phyloP scores from a whole-genome alignment of 2,329 filamentous ascomycete genomes.

The Hymenotorrendiella dingleyae region DNA sequence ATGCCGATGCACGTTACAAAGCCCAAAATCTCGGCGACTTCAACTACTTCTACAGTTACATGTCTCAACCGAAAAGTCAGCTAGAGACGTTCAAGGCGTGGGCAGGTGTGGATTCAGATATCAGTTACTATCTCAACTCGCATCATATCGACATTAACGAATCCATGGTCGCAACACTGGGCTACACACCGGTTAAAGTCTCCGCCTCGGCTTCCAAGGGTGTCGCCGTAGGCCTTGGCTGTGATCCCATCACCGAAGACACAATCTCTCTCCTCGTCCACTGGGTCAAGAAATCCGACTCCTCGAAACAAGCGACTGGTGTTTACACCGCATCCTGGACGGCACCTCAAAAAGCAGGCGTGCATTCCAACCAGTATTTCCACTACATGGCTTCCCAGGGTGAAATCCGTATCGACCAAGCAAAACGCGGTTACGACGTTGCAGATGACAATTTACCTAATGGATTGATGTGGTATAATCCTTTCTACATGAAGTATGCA shows the following conservation, averaged over 20 bases:
- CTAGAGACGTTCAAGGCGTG: slow-evolving; percentile 30
- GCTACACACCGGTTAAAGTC: slow-evolving; percentile 72
- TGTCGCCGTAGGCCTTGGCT: slow-evolving; percentile 72
- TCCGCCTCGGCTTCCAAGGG: slow-evolving; percentile 73
- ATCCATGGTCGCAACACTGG: slow-evolving; percentile 72
- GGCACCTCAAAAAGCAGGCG: slow-evolving; percentile 82
- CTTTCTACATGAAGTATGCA: slow-evolving; percentile 92
- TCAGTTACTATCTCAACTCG: slow-evolving; percentile 92
- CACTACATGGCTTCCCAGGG: slow-evolving; percentile 83
- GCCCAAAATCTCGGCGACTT: slow-evolving; percentile 79
- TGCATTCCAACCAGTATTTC: slow-evolving; percentile 97
- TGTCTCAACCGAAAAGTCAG: slow-evolving; percentile 27
- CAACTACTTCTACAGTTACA: slow-evolving; percentile 96
- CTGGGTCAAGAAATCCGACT: slow-evolving; percentile 70
- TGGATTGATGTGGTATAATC: slow-evolving; percentile 77
- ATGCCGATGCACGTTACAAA: slow-evolving; percentile 77
- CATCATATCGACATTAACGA: slow-evolving; percentile 93
- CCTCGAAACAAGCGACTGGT: slow-evolving; percentile 68
- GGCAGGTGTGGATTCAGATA: slow-evolving; percentile 84
- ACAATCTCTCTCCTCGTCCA: slow-evolving; percentile 88
- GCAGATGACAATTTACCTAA: slow-evolving; percentile 70
- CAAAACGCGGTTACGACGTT: slow-evolving; percentile 89
- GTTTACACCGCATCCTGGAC: slow-evolving; percentile 96
- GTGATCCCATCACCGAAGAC: slow-evolving; percentile 76
- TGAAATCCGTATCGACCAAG: slow-evolving; percentile 86